phyloP scores from a whole-genome alignment of 176 grass and related monocot genomes.

The Leersia perrieri region DNA sequence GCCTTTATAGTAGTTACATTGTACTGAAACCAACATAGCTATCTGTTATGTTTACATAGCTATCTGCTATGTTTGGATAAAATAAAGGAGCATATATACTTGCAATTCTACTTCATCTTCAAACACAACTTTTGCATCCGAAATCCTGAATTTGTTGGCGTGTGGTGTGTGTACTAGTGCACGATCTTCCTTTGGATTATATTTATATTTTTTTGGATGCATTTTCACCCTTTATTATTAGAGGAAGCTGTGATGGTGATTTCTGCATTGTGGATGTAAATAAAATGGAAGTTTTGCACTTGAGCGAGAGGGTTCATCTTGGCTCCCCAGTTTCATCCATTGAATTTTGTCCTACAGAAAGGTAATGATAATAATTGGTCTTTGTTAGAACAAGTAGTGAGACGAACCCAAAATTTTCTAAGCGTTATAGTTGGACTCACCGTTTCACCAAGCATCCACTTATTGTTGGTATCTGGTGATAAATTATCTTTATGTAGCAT shows the following conservation, averaged over 20 bases:
- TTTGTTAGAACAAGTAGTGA: neutral
- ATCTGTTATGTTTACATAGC: neutral
- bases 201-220: neutral
- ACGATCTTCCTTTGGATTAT: neutral
- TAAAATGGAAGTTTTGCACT: conserved; percentile 69
- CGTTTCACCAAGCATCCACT: neutral
- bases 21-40: neutral
- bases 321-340: conserved; percentile 60
- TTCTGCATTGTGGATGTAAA: conserved; percentile 67
- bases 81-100: neutral
- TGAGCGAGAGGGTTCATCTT: conserved; percentile 73
- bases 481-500: neutral
- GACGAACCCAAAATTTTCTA: neutral
- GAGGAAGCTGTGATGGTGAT: conserved; percentile 70
- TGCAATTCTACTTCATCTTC: neutral
- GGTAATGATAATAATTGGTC: conserved; percentile 36
- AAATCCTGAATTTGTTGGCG: neutral
- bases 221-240: conserved; percentile 36
- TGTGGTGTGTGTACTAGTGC: neutral
- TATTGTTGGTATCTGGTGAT: neutral
- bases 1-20: neutral
- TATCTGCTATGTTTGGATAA: neutral
- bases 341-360: conserved; percentile 87
- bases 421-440: neutral
- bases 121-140: neutral